phyloP scores from a whole-genome alignment of 73 alveolate genomes.

The Effrenium voratum region DNA sequence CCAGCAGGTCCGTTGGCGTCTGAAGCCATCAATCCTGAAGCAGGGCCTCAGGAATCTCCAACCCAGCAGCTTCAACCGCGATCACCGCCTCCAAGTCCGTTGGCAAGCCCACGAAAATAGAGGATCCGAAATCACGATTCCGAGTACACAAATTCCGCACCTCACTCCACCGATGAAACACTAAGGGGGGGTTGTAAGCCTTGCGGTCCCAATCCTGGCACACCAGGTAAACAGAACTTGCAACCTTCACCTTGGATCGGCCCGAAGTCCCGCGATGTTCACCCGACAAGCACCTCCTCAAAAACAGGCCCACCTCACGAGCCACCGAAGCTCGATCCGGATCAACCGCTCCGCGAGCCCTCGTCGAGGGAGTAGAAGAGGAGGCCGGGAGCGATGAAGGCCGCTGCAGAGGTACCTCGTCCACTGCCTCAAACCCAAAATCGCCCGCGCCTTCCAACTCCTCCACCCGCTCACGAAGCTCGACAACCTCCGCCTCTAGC shows the following conservation, averaged over 20 bases:
- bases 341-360: not conserved
- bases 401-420: no score
- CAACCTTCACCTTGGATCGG: not conserved
- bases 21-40: not conserved
- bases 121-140: no score
- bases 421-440: not conserved
- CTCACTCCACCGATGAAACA: not conserved
- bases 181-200: not conserved
- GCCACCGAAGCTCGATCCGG: not conserved
- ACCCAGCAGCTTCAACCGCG: not conserved
- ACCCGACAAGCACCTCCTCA: not conserved
- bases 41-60: not conserved
- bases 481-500: no score
- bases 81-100: not conserved
- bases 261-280: not conserved
- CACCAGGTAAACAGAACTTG: not conserved
- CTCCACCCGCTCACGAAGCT: no score
- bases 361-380: not conserved
- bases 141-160: not conserved
- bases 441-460: not conserved
- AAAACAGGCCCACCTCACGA: not conserved
- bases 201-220: not conserved
- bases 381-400: not conserved
- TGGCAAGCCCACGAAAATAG: not conserved
- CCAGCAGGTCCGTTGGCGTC: not conserved